Evolutionary conservation across 768 basidiomycete species (phyloP).

Genomic region (Chalciporus piperatus): DNA sequence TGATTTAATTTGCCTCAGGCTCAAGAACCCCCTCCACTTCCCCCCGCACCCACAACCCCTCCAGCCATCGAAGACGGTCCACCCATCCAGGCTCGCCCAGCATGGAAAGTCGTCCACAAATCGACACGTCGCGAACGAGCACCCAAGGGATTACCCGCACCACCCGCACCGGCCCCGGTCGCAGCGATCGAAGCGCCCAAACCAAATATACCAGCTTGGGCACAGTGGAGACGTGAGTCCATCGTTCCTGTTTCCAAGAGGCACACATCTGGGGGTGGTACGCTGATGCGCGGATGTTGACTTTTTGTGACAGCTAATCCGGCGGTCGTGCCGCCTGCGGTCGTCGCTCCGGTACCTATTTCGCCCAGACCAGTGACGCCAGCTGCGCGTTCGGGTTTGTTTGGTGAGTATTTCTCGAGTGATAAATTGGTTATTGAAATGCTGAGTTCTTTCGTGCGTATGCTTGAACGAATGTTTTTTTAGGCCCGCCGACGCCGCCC

Average conservation of each 20-base stretch:
- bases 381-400: conserved; percentile 58
- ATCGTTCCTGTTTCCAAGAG: not conserved
- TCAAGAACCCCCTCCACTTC: conserved; percentile 37
- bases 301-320: conserved; percentile 54
- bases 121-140: conserved; percentile 52
- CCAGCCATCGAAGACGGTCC: conserved; percentile 48
- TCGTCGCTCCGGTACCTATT: conserved; percentile 33
- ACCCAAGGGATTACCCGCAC: conserved; percentile 41
- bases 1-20: conserved; percentile 14
- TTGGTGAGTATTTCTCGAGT: conserved; percentile 42
- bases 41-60: conserved; percentile 40
- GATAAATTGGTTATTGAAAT: not conserved
- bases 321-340: conserved; percentile 53
- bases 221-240: conserved; percentile 77
- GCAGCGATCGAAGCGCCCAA: conserved; percentile 46
- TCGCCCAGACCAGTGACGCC: conserved; percentile 40
- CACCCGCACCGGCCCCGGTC: conserved; percentile 24
- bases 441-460: not conserved
- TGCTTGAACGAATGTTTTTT: not conserved
- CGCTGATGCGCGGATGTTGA: not conserved
- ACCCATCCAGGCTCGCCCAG: conserved; percentile 55
- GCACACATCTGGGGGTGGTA: not conserved
- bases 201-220: conserved; percentile 70
- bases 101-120: conserved; percentile 73
- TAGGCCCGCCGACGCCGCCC: conserved; percentile 46